Conservation (phyloP, 192 early-diverging fungal genomes). For the Funneliformis mosseae region DNA sequence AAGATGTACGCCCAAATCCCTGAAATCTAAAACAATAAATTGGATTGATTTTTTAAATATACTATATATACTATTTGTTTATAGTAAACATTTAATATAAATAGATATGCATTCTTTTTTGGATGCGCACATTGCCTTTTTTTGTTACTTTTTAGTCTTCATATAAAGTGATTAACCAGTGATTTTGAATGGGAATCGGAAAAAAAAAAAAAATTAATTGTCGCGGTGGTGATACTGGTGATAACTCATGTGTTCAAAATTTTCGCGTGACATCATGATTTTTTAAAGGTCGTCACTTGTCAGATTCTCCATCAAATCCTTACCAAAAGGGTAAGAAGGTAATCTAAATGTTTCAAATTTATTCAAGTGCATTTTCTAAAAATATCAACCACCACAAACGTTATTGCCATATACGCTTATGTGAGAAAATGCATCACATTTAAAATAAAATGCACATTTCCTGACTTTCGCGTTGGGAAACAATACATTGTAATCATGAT, state of each 20-base stretch:
- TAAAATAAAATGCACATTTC: too few relatives aligned
- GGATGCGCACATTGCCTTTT: background rate
- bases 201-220: background rate
- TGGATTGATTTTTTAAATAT: background rate
- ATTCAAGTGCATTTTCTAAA: too few relatives aligned
- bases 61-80: background rate
- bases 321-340: too few relatives aligned
- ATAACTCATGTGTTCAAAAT: too few relatives aligned
- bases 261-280: too few relatives aligned
- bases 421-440: background rate
- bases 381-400: too few relatives aligned
- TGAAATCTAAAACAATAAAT: background rate
- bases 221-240: background rate
- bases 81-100: background rate
- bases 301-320: too few relatives aligned
- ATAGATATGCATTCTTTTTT: background rate
- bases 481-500: background rate
- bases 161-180: background rate
- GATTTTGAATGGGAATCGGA: background rate
- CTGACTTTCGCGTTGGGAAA: background rate
- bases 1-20: background rate
- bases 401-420: background rate
- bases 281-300: too few relatives aligned
- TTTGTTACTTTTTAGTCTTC: too few relatives aligned
- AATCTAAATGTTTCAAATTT: too few relatives aligned